Evolutionary conservation across 1,139 yeast genomes (phyloP), one percentile per base, ranked within the genome.

Genomic region (Suhomyces anneliseae): DNA sequence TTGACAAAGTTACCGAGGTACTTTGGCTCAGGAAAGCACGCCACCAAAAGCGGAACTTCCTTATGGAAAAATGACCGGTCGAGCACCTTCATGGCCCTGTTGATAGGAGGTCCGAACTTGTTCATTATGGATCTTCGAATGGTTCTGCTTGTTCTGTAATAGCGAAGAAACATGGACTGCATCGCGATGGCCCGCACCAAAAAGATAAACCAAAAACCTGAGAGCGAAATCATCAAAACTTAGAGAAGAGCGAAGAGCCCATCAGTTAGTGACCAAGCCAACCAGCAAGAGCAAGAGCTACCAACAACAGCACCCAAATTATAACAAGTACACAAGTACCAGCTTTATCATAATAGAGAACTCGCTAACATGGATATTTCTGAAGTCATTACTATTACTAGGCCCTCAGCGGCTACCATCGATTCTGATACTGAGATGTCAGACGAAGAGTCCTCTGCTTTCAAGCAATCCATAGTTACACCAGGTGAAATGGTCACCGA

Each of bases 401-500:
- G 62, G 51, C 79, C 77, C 1, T 41, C 50, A 19, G 38, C 53
- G 57, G 50, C 46, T 12, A 51, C 50, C 14, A 42, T 41, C 24
- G 61, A 56, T 40, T 52, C 59, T 0, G 61, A 58, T 33, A 48
- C 52, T 4, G 60, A 55, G 34, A 68, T 69, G 70, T 59, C 69
- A 1, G 76, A 69, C 37, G 62, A 52, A 10, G 68, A 60, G 39
- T 50, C 45, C 8, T 45, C 42, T 7, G 43, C 44, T 7, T 39
- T 42, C 34, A 47, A 54, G 38, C 55, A 57, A 43, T 60, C 73
- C 34, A 70, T 76, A 19, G 96, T 93, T 14, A 90, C 97, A 0
- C 99, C 99, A 0, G 99, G 99, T n/a, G 98, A 95, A 63, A 71
- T 92, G 47, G 89, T 95, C 14, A 93, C 99, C 0, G 95, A 88